These are phyloP conservation scores for Sporothrix humicola DNA, from an alignment of 2,329 filamentous ascomycete genomes.

Conservation along the genomic window DNA sequence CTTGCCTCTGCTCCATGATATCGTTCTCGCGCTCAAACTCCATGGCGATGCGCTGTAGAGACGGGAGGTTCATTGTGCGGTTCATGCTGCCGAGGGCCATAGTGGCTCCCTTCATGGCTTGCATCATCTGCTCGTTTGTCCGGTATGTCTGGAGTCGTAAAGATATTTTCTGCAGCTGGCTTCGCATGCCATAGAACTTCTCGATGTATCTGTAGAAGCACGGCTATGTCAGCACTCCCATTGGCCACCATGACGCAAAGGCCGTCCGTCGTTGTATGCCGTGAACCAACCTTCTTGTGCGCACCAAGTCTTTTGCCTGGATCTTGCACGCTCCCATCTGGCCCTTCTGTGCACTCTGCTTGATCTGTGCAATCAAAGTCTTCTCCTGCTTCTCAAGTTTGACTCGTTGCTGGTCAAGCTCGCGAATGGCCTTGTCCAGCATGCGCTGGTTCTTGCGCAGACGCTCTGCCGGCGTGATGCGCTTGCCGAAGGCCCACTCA, in stretches of 20 bases:
- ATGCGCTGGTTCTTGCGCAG: constrained; percentile 93
- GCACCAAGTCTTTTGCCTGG: constrained; percentile 94
- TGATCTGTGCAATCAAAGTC: constrained; percentile 93
- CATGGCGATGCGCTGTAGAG: constrained; percentile 95
- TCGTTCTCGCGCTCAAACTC: constrained; percentile 99
- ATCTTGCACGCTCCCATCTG: constrained; percentile 99
- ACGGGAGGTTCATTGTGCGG: constrained; percentile 93
- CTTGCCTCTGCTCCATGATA: constrained; percentile 97
- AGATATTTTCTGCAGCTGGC: constrained; percentile 94
- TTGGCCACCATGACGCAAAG: not conserved
- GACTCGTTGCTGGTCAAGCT: constrained; percentile 90
- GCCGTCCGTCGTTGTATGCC: not conserved
- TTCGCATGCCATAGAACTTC: constrained; percentile 98
- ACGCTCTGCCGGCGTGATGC: constrained; percentile 94
- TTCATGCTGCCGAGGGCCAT: constrained; percentile 96
- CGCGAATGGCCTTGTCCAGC: constrained; percentile 95
- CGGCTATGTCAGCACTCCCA: not conserved
- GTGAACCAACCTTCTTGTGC: constrained; percentile 72
- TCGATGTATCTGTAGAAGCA: constrained; percentile 74
- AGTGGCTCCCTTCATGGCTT: constrained; percentile 98
- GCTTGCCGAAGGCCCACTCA: constrained; percentile 99
- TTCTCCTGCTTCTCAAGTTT: constrained; percentile 99
- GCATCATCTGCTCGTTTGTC: constrained; percentile 99
- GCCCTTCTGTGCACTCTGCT: constrained; percentile 96
- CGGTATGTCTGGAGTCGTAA: constrained; percentile 88